Percentiles rank a stretch among this genome's conserved stretches.
Conservation (phyloP, 257 asterid species). For the Penstemon davidsonii region DNA sequence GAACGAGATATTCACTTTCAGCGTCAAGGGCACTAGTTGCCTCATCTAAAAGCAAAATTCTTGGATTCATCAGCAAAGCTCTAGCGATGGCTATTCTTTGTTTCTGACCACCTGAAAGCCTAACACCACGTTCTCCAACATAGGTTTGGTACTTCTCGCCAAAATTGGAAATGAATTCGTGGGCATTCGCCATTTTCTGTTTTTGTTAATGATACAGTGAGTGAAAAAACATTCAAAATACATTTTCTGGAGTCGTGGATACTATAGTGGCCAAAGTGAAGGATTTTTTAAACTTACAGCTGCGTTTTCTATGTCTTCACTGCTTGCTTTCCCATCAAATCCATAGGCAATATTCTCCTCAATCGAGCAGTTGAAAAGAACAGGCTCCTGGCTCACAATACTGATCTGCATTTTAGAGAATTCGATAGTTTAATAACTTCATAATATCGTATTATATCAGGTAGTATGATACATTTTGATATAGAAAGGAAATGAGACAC, state of each 20-base stretch:
- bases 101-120: conserved; percentile 91
- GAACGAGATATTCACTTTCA: conserved; percentile 79
- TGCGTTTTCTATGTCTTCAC: conserved; percentile 62
- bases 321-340: conserved; percentile 70
- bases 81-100: conserved; percentile 88
- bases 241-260: background rate
- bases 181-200: conserved; percentile 91
- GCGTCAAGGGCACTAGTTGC: conserved; percentile 91
- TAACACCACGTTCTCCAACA: conserved; percentile 83
- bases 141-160: conserved; percentile 65
- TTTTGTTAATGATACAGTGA: conserved; percentile 43
- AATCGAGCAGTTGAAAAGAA: conserved; percentile 82
- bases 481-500: background rate
- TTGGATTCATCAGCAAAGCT: conserved; percentile 78
- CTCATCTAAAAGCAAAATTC: conserved; percentile 73
- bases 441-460: background rate
- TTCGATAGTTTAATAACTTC: background rate
- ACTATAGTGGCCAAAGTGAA: background rate
- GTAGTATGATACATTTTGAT: background rate
- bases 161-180: conserved; percentile 64
- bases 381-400: conserved; percentile 90
- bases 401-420: conserved; percentile 54
- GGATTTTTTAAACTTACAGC: conserved; percentile 51
- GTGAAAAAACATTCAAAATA: conserved; percentile 7
- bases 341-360: conserved; percentile 89